phyloP scores from a whole-genome alignment of 441 rosid species.

The Adansonia rubrostipa region DNA sequence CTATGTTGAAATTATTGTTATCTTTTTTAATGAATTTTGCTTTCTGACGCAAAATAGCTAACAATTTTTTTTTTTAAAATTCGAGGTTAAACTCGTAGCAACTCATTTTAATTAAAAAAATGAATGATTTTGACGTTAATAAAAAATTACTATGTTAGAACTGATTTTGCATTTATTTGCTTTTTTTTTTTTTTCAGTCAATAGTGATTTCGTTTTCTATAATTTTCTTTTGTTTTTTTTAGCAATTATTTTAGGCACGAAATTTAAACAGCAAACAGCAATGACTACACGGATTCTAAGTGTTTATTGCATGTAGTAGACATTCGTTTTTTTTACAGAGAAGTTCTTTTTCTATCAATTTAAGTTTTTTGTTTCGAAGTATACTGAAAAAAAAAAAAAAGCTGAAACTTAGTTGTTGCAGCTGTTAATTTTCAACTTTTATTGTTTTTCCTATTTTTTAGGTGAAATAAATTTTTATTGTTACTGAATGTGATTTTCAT shows the following conservation, averaged over 20 bases:
- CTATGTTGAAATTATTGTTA: not conserved
- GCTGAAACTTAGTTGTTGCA: not conserved
- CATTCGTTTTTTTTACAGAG: not conserved
- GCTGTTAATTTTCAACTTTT: not conserved
- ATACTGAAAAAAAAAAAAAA: not conserved
- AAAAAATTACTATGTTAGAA: not conserved
- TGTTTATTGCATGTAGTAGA: not conserved
- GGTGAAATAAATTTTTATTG: not conserved
- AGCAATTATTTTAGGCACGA: not conserved
- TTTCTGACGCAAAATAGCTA: not conserved
- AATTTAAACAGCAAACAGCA: not conserved
- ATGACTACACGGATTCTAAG: not conserved
- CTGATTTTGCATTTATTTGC: not conserved
- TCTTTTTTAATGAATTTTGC: not conserved
- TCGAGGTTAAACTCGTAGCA: not conserved
- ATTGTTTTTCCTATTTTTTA: not conserved
- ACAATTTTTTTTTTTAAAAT: not conserved
- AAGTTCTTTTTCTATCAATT: not conserved
- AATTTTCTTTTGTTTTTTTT: not conserved
- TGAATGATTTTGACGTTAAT: not conserved
- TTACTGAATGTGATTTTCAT: not conserved
- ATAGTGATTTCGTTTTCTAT: not conserved
- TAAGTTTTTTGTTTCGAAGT: not conserved
- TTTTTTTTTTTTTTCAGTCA: not conserved
- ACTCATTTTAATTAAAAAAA: not conserved